These are phyloP conservation scores for Trichoderma reesei DNA, from an alignment of 495 filamentous ascomycete species.

Conservation along the genomic window DNA sequence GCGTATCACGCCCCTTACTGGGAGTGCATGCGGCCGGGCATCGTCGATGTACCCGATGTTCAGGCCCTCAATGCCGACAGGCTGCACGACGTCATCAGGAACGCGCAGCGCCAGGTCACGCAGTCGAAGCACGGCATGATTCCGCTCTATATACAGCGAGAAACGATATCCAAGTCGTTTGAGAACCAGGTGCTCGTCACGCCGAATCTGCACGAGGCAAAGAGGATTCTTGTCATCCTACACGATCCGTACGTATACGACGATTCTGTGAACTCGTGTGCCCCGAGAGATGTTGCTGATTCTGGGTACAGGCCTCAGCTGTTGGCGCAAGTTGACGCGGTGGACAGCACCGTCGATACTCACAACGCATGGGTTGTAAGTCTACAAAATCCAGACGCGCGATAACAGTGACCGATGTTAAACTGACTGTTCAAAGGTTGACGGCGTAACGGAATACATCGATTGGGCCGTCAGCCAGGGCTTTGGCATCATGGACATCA, in stretches of 20 bases:
- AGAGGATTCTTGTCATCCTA: slow-evolving; percentile 61
- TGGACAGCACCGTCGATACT: slow-evolving; percentile 60
- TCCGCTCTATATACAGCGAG: slow-evolving; percentile 61
- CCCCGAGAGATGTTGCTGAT: slow-evolving; percentile 16
- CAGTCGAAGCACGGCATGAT: slow-evolving; percentile 65
- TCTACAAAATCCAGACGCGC: slow-evolving; percentile 14
- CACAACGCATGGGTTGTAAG: slow-evolving; percentile 83
- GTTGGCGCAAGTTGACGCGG: slow-evolving; percentile 53
- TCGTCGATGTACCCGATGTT: slow-evolving; percentile 35
- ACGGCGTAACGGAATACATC: slow-evolving; percentile 67
- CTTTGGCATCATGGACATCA: slow-evolving; percentile 81
- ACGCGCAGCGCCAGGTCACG: slow-evolving; percentile 58
- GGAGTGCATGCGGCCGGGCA: slow-evolving; percentile 48
- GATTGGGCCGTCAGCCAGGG: slow-evolving; percentile 65
- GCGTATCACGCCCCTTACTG: slow-evolving; percentile 47
- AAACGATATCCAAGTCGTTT: slow-evolving; percentile 63
- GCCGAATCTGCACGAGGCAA: slow-evolving; percentile 26
- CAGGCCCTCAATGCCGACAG: slow-evolving; percentile 23
- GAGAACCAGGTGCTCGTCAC: slow-evolving; percentile 87
- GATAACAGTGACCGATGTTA: slow-evolving; percentile 8
- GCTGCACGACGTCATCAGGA: slow-evolving; percentile 60
- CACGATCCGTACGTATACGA: slow-evolving; percentile 61
- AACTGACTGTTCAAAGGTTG: slow-evolving; percentile 52
- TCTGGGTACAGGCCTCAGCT: slow-evolving; percentile 53
- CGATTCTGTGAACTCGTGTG: not conserved